Conservation (phyloP, 2,329 filamentous ascomycete species). For the Cercospora zeina region DNA sequence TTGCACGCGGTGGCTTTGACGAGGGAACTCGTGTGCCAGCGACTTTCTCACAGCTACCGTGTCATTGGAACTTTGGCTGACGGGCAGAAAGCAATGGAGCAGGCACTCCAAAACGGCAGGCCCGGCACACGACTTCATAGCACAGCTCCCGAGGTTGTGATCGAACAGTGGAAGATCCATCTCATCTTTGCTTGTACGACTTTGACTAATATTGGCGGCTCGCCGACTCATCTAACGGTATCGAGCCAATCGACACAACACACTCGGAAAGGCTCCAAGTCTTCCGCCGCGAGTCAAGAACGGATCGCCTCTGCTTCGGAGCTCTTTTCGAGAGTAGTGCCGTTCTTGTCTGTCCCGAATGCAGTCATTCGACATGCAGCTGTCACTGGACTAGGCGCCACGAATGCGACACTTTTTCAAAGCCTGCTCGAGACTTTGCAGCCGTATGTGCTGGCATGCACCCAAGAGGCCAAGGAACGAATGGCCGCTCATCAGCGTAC, state of each 20-base stretch:
- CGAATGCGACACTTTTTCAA: constrained; percentile 90
- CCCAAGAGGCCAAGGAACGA: constrained; percentile 81
- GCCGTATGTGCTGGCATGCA: constrained; percentile 79
- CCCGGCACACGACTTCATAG: constrained; percentile 53
- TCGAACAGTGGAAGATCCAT: constrained; percentile 98
- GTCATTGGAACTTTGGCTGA: constrained; percentile 78
- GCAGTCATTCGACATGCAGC: constrained; percentile 84
- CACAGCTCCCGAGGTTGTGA: constrained; percentile 78
- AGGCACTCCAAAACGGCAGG: constrained; percentile 46
- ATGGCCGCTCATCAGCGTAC: constrained; percentile 76
- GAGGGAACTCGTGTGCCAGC: constrained; percentile 86
- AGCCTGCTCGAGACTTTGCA: constrained; percentile 88
- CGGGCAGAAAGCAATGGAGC: constrained; percentile 57
- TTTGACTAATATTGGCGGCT: constrained; percentile 70
- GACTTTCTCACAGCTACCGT: constrained; percentile 89
- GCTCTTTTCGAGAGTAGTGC: constrained; percentile 88
- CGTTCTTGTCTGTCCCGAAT: constrained; percentile 77
- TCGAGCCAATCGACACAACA: constrained; percentile 65
- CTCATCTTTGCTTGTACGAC: constrained; percentile 97
- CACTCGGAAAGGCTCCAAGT: constrained; percentile 76
- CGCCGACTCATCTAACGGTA: constrained; percentile 57
- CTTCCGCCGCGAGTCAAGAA: constrained; percentile 61
- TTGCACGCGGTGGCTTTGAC: constrained; percentile 88
- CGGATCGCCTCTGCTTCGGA: constrained; percentile 86
- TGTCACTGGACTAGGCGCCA: constrained; percentile 87